Evolutionary conservation across 371 early-diverging fungal species (phyloP).

Genomic region (Antonospora locustae): DNA sequence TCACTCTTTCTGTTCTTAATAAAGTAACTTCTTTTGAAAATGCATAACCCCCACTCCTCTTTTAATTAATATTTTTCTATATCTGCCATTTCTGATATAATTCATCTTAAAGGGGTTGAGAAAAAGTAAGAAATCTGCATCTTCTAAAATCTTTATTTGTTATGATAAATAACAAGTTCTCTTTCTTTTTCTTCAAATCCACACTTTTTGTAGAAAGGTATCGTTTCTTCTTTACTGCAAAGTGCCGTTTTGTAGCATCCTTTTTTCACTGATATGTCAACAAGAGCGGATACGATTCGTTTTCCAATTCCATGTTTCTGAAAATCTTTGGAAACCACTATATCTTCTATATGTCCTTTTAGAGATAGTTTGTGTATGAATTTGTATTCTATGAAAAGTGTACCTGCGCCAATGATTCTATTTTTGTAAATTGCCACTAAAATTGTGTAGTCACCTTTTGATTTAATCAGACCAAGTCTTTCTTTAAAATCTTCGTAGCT

Average conservation of each 20-base stretch:
- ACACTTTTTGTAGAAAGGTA: constrained; percentile 77
- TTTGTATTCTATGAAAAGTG: constrained; percentile 80
- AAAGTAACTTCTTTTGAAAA: no score
- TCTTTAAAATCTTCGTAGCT: constrained; percentile 60
- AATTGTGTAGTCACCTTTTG: constrained; percentile 55
- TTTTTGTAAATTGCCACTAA: constrained; percentile 40
- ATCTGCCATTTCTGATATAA: no score
- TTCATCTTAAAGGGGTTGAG: no score
- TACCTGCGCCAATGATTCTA: constrained; percentile 72
- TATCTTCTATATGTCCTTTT: constrained; percentile 63
- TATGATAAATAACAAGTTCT: constrained; percentile 46
- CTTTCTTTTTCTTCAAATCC: constrained; percentile 63
- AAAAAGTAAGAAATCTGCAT: no score
- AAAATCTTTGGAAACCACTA: constrained; percentile 74
- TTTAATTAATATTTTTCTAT: no score
- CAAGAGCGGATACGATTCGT: constrained; percentile 54
- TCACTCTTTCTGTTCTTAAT: no score
- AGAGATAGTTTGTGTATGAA: constrained; percentile 70
- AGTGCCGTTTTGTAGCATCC: constrained; percentile 67
- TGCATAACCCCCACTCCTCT: no score
- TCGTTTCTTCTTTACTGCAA: constrained; percentile 68
- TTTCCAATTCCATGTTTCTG: constrained; percentile 68
- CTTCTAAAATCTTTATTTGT: constrained; percentile 8
- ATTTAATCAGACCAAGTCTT: constrained; percentile 58
- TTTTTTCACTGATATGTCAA: constrained; percentile 52